These are phyloP conservation scores for Chrysochromulina tobinii DNA, from an alignment of 78 protist genomes.

Conservation along the genomic window DNA sequence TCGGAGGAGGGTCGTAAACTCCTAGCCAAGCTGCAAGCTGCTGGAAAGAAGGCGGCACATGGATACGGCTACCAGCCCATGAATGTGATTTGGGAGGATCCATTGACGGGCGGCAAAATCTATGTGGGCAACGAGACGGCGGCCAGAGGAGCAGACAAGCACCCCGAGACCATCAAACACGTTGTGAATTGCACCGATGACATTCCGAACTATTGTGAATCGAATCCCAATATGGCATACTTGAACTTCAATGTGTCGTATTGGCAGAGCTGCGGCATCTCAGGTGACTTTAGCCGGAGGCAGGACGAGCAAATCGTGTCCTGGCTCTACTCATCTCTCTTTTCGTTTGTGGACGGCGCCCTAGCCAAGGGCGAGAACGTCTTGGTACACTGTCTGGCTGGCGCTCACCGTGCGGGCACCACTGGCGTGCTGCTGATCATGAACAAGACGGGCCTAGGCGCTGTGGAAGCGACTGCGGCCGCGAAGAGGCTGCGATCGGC, in stretches of 20 bases:
- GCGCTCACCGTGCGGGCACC: constrained; percentile 30
- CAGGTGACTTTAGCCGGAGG: too few relatives aligned
- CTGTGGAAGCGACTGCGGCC: neutral
- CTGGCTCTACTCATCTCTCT: neutral
- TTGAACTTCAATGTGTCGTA: neutral
- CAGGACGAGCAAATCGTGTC: neutral
- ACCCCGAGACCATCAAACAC: neutral
- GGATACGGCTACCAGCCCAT: neutral
- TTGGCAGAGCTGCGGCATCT: neutral
- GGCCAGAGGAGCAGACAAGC: neutral
- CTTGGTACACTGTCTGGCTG: constrained; percentile 19
- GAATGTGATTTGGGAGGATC: neutral
- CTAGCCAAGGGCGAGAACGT: neutral
- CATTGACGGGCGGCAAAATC: neutral
- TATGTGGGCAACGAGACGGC: constrained; percentile 16
- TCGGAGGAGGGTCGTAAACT: too few relatives aligned
- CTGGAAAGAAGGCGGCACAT: too few relatives aligned
- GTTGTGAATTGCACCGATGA: neutral
- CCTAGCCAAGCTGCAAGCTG: too few relatives aligned
- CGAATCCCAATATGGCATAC: neutral
- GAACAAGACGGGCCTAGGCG: neutral
- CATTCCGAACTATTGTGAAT: neutral
- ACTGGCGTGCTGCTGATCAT: neutral
- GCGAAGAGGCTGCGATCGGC: neutral
- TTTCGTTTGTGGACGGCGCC: neutral